These are phyloP conservation scores for Scutellaria baicalensis DNA, from an alignment of 257 asterid genomes.

Conservation along the genomic window DNA sequence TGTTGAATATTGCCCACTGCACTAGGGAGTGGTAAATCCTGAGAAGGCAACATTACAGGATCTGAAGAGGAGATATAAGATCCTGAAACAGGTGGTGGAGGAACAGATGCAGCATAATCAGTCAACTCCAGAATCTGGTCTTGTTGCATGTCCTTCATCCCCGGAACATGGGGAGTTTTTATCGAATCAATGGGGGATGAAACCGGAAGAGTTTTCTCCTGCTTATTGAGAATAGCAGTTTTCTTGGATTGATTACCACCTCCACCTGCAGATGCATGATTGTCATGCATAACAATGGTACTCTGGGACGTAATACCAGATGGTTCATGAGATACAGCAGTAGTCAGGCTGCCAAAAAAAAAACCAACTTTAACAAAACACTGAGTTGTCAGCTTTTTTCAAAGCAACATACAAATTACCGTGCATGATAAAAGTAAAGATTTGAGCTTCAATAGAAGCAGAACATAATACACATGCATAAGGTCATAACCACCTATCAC, in stretches of 20 bases:
- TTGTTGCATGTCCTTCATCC: conserved; percentile 22
- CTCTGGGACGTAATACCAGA: conserved; percentile 35
- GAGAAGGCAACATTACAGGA: conserved; percentile 40
- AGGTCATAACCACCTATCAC: conserved; percentile 11
- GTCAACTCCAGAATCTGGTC: conserved; percentile 22
- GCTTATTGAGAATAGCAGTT: conserved; percentile 24
- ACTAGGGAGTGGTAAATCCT: conserved; percentile 30
- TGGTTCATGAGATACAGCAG: conserved; percentile 41
- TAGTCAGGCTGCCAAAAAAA: conserved; percentile 46
- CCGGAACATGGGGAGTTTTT: conserved; percentile 21
- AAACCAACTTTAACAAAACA: not conserved
- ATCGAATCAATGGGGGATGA: conserved; percentile 26
- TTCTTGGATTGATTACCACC: conserved; percentile 16
- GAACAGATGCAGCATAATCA: conserved; percentile 18
- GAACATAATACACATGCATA: not conserved
- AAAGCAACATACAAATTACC: not conserved
- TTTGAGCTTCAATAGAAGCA: not conserved
- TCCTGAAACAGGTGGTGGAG: conserved; percentile 36
- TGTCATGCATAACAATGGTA: conserved; percentile 22
- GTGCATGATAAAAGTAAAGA: not conserved
- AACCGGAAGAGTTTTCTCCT: conserved; percentile 26
- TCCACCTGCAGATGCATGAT: conserved; percentile 20
- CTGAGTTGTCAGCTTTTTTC: not conserved
- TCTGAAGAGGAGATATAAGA: conserved; percentile 39
- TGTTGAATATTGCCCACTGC: conserved; percentile 27